phyloP scores from a whole-genome alignment of 2,329 filamentous ascomycete species.

The Botrytis elliptica region DNA sequence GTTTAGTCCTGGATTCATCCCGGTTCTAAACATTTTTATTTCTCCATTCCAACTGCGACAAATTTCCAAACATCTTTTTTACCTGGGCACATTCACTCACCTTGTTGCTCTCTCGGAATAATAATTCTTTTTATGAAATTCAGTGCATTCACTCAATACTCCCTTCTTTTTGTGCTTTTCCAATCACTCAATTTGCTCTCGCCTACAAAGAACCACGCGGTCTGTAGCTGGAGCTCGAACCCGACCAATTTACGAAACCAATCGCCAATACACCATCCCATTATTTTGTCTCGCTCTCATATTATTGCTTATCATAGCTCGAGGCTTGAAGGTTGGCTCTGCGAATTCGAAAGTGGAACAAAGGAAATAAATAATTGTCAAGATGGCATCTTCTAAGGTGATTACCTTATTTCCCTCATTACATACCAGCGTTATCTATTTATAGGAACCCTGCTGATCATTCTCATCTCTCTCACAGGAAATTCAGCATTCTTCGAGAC shows the following conservation, averaged over 20 bases:
- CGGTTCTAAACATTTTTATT: conserved; percentile 19
- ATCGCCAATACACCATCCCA: conserved; percentile 26
- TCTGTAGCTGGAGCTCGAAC: conserved; percentile 27
- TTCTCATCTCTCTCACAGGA: conserved; percentile 48
- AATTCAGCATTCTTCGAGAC: conserved; percentile 64
- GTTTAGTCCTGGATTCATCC: conserved; percentile 19
- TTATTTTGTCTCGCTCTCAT: conserved; percentile 36
- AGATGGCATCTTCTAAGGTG: conserved; percentile 64
- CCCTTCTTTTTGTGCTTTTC: background rate
- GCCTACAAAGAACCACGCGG: conserved; percentile 34
- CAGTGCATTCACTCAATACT: background rate
- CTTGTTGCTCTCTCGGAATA: background rate
- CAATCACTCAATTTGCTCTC: conserved; percentile 7
- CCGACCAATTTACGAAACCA: conserved; percentile 25
- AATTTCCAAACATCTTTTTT: conserved; percentile 16
- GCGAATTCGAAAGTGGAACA: conserved; percentile 21
- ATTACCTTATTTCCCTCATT: conserved; percentile 34
- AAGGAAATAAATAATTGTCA: conserved; percentile 41
- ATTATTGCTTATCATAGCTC: conserved; percentile 40
- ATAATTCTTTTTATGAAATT: conserved; percentile 15
- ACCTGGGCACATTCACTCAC: conserved; percentile 7
- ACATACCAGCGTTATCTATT: conserved; percentile 35
- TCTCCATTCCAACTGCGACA: conserved; percentile 23
- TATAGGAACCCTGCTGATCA: conserved; percentile 37
- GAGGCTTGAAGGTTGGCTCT: conserved; percentile 39